Percentiles rank a stretch among this genome's conserved stretches.
Conservation (phyloP, 306 rosid species). For the Vicia villosa region DNA sequence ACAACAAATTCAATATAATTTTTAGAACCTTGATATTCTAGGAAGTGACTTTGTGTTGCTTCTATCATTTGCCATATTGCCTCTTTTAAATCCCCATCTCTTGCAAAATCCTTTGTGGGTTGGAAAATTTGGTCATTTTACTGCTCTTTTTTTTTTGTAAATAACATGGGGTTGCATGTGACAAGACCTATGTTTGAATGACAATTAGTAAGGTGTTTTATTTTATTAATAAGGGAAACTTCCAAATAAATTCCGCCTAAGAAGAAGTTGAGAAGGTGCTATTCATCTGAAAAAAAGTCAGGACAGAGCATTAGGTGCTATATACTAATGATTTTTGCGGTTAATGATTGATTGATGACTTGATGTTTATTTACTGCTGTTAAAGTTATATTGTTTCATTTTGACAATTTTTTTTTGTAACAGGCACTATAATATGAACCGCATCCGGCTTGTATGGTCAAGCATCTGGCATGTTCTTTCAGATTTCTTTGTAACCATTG, state of each 20-base stretch:
- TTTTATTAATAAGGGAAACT: slow-evolving; percentile 23
- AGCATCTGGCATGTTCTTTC: slow-evolving; percentile 99
- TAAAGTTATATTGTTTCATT: slow-evolving; percentile 41
- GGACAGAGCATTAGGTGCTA: slow-evolving; percentile 21
- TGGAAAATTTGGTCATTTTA: slow-evolving; percentile 24
- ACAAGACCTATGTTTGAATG: slow-evolving; percentile 10
- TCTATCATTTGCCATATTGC: slow-evolving; percentile 28
- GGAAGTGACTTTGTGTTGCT: slow-evolving; percentile 3
- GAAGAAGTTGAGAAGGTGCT: slow-evolving; percentile 25
- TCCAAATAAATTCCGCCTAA: slow-evolving; percentile 27
- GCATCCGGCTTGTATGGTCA: slow-evolving; percentile 99
- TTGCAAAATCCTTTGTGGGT: slow-evolving; percentile 23
- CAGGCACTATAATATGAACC: slow-evolving; percentile 99
- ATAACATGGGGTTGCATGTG: slow-evolving; percentile 13
- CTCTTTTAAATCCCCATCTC: slow-evolving; percentile 7
- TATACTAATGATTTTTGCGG: slow-evolving; percentile 11
- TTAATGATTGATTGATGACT: slow-evolving; percentile 23
- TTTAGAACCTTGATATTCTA: slow-evolving; percentile 8
- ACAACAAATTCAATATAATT: slow-evolving; percentile 16
- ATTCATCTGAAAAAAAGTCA: background rate
- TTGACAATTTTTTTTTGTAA: slow-evolving; percentile 42
- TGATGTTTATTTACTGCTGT: slow-evolving; percentile 14
- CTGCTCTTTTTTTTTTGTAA: slow-evolving; percentile 5
- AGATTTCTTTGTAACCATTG: slow-evolving; percentile 96
- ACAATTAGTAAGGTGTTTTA: background rate